Conservation (phyloP, 2,329 filamentous ascomycete genomes). For the Fusarium chlamydosporum region DNA sequence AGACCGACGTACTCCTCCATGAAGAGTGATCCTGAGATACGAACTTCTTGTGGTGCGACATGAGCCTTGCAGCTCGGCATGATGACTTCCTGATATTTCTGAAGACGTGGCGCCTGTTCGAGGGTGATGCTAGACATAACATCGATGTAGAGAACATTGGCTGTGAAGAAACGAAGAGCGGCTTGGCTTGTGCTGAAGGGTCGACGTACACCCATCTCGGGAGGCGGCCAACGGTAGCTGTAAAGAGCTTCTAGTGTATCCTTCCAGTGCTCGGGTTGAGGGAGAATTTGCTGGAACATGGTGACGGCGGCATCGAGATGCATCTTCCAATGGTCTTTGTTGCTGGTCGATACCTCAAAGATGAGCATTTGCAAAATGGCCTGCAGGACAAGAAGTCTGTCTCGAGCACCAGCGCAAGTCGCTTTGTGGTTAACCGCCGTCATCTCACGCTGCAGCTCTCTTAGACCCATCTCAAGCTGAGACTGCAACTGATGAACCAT, state of each 20-base stretch:
- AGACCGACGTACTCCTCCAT: conserved; percentile 69
- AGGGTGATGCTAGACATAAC: conserved; percentile 65
- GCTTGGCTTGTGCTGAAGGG: conserved; percentile 63
- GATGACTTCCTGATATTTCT: conserved; percentile 58
- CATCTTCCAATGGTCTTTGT: conserved; percentile 64
- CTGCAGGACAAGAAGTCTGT: conserved; percentile 61
- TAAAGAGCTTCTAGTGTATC: conserved; percentile 54
- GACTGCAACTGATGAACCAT: conserved; percentile 59
- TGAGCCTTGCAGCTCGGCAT: conserved; percentile 54
- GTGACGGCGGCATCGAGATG: conserved; percentile 66
- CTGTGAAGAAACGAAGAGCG: conserved; percentile 63
- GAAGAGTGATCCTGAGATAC: conserved; percentile 53
- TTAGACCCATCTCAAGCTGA: conserved; percentile 62
- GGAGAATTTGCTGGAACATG: conserved; percentile 64
- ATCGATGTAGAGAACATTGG: conserved; percentile 64
- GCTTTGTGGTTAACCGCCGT: conserved; percentile 54
- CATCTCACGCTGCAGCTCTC: conserved; percentile 62
- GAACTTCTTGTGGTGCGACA: conserved; percentile 36
- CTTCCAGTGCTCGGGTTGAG: conserved; percentile 56
- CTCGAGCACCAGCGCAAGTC: conserved; percentile 51
- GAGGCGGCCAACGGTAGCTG: conserved; percentile 55
- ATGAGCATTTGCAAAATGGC: conserved; percentile 67
- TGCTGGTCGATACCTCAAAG: conserved; percentile 64
- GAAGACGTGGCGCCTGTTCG: conserved; percentile 59
- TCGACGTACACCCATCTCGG: conserved; percentile 51